Percentiles rank a stretch among this genome's conserved stretches.
These are phyloP conservation scores for Bacidia gigantensis DNA, from an alignment of 495 filamentous ascomycete genomes.

Conservation along the genomic window DNA sequence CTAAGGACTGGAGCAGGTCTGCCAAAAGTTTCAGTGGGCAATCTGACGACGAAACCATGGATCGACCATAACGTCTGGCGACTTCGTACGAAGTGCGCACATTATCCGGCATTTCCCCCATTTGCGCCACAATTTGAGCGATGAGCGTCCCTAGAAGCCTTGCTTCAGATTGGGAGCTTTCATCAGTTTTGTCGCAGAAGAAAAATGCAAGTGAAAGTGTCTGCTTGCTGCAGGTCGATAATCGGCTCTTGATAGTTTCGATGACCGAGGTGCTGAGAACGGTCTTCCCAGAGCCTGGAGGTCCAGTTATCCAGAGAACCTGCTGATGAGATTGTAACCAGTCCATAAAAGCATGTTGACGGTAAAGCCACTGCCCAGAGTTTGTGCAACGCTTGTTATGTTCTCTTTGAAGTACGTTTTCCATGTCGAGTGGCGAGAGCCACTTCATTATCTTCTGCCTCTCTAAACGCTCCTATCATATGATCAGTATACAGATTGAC, in stretches of 20 bases:
- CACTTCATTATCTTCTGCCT: background rate
- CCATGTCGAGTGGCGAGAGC: background rate
- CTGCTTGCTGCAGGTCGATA: background rate
- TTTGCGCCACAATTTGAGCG: background rate
- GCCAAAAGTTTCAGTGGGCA: background rate
- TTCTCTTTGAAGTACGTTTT: background rate
- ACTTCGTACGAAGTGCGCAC: background rate
- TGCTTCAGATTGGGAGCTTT: no score
- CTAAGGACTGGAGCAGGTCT: background rate
- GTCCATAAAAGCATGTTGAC: no score
- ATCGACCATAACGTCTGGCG: background rate
- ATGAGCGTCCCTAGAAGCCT: background rate
- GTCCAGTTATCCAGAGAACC: background rate
- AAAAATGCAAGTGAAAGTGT: background rate
- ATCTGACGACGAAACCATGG: background rate
- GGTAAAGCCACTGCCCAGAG: background rate
- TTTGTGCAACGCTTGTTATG: background rate
- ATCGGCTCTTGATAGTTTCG: background rate
- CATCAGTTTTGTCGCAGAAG: no score
- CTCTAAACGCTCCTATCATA: background rate
- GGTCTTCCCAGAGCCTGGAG: background rate
- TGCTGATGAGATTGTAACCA: background rate
- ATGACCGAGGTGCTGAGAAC: background rate
- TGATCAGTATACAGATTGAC: background rate
- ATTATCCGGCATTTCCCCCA: background rate